Percentiles rank a stretch among this genome's conserved stretches.
These are phyloP conservation scores for Collybiopsis luxurians DNA, from an alignment of 768 basidiomycete species.

Conservation along the genomic window DNA sequence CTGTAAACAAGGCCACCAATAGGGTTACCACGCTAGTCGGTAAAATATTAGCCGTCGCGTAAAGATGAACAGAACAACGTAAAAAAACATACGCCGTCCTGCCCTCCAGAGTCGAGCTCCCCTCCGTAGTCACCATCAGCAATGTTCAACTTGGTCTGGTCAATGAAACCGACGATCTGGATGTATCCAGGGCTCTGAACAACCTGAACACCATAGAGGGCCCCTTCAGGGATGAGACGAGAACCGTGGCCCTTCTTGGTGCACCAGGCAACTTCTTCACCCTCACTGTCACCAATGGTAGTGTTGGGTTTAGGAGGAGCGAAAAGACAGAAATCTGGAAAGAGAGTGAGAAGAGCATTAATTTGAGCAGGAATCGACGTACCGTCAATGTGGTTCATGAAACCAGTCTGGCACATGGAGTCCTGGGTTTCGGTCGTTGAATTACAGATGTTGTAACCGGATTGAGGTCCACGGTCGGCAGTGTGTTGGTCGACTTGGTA, in stretches of 20 bases:
- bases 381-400: slow-evolving; percentile 58
- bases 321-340: slow-evolving; percentile 59
- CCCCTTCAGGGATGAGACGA: slow-evolving; percentile 57
- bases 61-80: neutral
- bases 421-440: slow-evolving; percentile 57
- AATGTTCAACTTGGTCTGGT: slow-evolving; percentile 57
- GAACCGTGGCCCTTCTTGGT: slow-evolving; percentile 61
- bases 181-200: slow-evolving; percentile 52
- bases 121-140: slow-evolving; percentile 53
- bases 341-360: neutral
- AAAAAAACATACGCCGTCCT: slow-evolving; percentile 40
- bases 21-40: slow-evolving; percentile 50
- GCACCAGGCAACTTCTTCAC: slow-evolving; percentile 66
- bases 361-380: slow-evolving; percentile 6
- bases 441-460: slow-evolving; percentile 69
- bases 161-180: slow-evolving; percentile 53
- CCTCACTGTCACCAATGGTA: slow-evolving; percentile 59
- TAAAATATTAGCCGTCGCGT: neutral
- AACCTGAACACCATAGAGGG: slow-evolving; percentile 55
- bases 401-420: slow-evolving; percentile 61
- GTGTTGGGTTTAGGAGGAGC: slow-evolving; percentile 44
- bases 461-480: slow-evolving; percentile 33
- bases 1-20: slow-evolving; percentile 54
- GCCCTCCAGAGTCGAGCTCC: slow-evolving; percentile 69
- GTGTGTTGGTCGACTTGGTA: slow-evolving; percentile 41